Percentiles rank a stretch among this genome's conserved stretches.
Evolutionary conservation across 2,329 filamentous ascomycete species (phyloP).

Genomic region (Westerdykella aurantiaca): DNA sequence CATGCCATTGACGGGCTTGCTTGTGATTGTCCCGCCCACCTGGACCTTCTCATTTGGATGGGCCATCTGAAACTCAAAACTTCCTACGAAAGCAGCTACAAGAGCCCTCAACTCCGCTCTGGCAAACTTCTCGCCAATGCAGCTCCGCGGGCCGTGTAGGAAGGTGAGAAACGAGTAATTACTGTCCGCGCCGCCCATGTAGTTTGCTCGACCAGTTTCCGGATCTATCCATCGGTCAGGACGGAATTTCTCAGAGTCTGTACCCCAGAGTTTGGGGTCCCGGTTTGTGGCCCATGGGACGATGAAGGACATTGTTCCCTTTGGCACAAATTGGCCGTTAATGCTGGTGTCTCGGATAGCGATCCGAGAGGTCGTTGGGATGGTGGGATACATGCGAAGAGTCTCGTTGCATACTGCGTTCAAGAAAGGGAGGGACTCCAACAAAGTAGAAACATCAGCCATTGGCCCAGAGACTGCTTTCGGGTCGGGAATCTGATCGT

Average conservation of each 20-base stretch:
- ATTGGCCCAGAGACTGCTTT: constrained; percentile 10
- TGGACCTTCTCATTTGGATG: constrained; percentile 24
- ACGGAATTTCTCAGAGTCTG: constrained; percentile 37
- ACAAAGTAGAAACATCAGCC: constrained; percentile 29
- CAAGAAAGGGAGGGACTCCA: constrained; percentile 43
- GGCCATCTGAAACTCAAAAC: constrained; percentile 33
- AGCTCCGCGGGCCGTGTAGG: constrained; percentile 38
- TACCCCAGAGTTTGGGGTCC: constrained; percentile 39
- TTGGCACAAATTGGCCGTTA: constrained; percentile 34
- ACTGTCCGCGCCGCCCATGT: constrained; percentile 34
- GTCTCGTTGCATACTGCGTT: constrained; percentile 44
- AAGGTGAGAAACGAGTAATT: constrained; percentile 42
- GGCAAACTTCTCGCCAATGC: constrained; percentile 37
- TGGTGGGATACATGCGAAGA: constrained; percentile 35
- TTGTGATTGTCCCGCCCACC: constrained; percentile 33
- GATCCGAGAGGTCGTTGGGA: constrained; percentile 31
- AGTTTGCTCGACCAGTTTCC: constrained; percentile 34
- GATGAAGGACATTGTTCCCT: constrained; percentile 36
- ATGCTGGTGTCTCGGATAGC: constrained; percentile 30
- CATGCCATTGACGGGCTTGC: constrained; percentile 37
- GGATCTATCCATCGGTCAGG: constrained; percentile 45
- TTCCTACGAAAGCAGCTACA: constrained; percentile 31
- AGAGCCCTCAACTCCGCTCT: constrained; percentile 34
- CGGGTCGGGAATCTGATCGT: constrained; percentile 51
- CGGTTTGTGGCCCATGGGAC: constrained; percentile 42